Evolutionary conservation across 192 early-diverging fungal species (phyloP).

Genomic region (Backusella mclennaniae): DNA sequence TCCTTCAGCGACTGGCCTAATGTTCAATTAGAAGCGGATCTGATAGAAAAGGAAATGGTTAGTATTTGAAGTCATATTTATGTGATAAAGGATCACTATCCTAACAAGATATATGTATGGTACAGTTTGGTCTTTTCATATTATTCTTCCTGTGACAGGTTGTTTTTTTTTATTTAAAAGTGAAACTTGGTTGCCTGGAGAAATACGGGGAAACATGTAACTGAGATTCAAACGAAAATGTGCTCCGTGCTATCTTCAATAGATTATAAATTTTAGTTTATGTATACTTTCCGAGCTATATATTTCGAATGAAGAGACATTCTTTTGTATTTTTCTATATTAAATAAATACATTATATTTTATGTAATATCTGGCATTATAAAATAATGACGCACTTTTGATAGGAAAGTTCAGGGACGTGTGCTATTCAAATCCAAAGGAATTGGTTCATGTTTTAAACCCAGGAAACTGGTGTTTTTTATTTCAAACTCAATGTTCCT

Average conservation of each 20-base stretch:
- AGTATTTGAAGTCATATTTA: too few relatives aligned
- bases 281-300: background rate
- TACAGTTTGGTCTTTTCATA: too few relatives aligned
- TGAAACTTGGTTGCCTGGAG: background rate
- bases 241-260: background rate
- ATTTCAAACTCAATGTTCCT: background rate
- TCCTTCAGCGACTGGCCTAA: too few relatives aligned
- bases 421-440: background rate
- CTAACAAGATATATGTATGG: too few relatives aligned
- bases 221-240: background rate
- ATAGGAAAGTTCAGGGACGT: background rate
- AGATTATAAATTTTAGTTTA: background rate
- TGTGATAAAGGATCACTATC: too few relatives aligned
- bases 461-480: background rate
- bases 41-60: too few relatives aligned
- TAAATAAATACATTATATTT: background rate
- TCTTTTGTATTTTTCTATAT: background rate
- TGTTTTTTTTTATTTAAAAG: background rate
- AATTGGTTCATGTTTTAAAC: background rate
- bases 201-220: background rate
- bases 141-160: slow-evolving; percentile 24
- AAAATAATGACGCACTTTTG: background rate
- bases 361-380: background rate
- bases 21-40: too few relatives aligned
- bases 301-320: background rate